A percentile compares a stretch with the other conserved stretches of the same genome.
These are phyloP conservation scores for Begonia fuchsioides DNA, from an alignment of 306 rosid genomes.

Conservation along the genomic window DNA sequence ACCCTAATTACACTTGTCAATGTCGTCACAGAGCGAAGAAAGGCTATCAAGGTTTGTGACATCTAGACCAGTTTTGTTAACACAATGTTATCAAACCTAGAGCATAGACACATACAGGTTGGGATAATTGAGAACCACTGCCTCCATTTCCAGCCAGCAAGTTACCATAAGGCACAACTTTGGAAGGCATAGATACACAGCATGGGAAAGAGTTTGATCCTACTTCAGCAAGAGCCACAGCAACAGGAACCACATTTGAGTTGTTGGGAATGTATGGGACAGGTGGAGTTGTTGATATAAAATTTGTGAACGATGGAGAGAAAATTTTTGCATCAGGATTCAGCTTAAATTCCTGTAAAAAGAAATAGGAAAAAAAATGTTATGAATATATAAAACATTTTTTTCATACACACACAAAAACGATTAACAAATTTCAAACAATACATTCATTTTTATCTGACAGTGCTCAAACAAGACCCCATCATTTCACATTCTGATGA, in stretches of 20 bases:
- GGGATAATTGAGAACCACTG: slow-evolving; percentile 54
- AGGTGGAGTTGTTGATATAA: slow-evolving; percentile 21
- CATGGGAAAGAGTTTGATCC: slow-evolving; percentile 32
- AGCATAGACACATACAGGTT: slow-evolving; percentile 43
- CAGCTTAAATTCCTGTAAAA: slow-evolving; percentile 66
- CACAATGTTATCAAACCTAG: slow-evolving; percentile 6
- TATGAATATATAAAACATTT: too few species aligned
- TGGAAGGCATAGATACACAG: slow-evolving; percentile 46
- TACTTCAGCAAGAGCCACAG: slow-evolving; percentile 46
- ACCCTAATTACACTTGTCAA: too few species aligned
- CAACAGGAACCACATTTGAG: slow-evolving; percentile 28
- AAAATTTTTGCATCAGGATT: slow-evolving; percentile 80
- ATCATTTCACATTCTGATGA: too few species aligned
- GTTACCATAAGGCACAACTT: slow-evolving; percentile 45
- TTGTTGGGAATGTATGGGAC: slow-evolving; percentile 52
- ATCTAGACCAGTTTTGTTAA: neutral
- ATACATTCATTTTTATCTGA: too few species aligned
- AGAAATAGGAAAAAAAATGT: slow-evolving; percentile 9
- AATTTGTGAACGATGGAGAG: slow-evolving; percentile 48
- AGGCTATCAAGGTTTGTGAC: neutral
- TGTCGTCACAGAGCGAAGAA: too few species aligned
- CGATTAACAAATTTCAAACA: too few species aligned
- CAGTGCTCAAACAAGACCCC: too few species aligned
- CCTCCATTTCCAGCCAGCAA: slow-evolving; percentile 47
- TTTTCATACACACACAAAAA: too few species aligned